These are phyloP conservation scores for Ganoderma sinense DNA, from an alignment of 1,284 basidiomycete species.

Conservation along the genomic window DNA sequence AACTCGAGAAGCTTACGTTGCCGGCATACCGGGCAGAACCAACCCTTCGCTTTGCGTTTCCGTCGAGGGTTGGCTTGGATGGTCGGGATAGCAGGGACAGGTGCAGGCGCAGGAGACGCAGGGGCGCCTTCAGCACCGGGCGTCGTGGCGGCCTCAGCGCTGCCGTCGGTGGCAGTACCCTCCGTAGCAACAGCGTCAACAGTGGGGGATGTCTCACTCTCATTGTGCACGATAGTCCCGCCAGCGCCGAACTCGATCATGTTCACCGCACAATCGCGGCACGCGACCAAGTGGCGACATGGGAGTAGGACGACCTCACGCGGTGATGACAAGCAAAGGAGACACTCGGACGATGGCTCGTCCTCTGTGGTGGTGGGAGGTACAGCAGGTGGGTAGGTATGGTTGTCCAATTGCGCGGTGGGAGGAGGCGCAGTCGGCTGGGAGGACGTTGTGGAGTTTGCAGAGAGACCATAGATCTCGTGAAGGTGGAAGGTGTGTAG, in stretches of 20 bases:
- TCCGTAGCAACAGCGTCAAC: slow-evolving; percentile 25
- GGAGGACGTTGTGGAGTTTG: slow-evolving; percentile 54
- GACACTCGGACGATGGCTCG: slow-evolving; percentile 85
- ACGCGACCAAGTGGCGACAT: slow-evolving; percentile 90
- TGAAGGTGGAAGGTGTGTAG: slow-evolving; percentile 91
- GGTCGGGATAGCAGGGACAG: slow-evolving; percentile 31
- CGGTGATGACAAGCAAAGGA: slow-evolving; percentile 85
- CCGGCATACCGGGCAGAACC: slow-evolving; percentile 94
- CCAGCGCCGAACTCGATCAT: slow-evolving; percentile 96
- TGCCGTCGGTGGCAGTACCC: slow-evolving; percentile 17
- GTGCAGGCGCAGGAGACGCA: slow-evolving; percentile 24
- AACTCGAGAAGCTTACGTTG: slow-evolving; percentile 66
- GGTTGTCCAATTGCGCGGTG: slow-evolving; percentile 34
- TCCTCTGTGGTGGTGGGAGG: slow-evolving; percentile 58
- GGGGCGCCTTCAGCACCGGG: slow-evolving; percentile 29
- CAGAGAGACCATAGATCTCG: slow-evolving; percentile 89
- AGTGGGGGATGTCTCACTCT: slow-evolving; percentile 45
- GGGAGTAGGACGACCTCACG: slow-evolving; percentile 91
- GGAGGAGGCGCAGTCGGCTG: slow-evolving; percentile 51
- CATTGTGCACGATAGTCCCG: slow-evolving; percentile 74
- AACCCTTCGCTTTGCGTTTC: slow-evolving; percentile 92
- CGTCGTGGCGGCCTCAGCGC: slow-evolving; percentile 24
- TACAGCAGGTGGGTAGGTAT: slow-evolving; percentile 53
- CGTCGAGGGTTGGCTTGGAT: slow-evolving; percentile 57
- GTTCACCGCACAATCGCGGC: slow-evolving; percentile 90